Evolutionary conservation across 768 basidiomycete genomes (phyloP), one percentile per base, ranked within the genome.

Genomic region (Amanita subjunquillea): DNA sequence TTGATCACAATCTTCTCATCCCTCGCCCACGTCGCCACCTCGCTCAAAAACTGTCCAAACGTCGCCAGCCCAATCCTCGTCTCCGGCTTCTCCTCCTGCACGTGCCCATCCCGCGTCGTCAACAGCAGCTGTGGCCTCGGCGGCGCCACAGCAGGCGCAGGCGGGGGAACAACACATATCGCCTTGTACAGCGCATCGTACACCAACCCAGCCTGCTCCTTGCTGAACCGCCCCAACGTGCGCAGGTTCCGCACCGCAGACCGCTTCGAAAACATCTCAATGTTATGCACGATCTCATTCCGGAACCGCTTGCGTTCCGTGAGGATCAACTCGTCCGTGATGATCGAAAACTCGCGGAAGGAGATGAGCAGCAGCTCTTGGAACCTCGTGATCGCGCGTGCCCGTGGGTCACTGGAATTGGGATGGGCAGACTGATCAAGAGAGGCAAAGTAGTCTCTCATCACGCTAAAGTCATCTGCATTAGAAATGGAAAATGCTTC

Each of bases 331-430:
- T 98, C 96, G 59, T 97, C 95, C 0, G 92, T 92, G 65, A 99
- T 96, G 56, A 92, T 78, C 3, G 91, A 87, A 65, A 99, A 98
- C 64, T 99, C 96, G 53, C 96, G 82, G 80, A 99, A 99, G 2
- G 96, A 95, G 51, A 99, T 85, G 6, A 98, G 83, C 39, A 97
- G 82, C 0, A 92, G 81, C 69, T 99, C 94, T 66, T 98, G 96
- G 77, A 99, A 99, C 51, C 89, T 85, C 7, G 93, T 97, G 60
- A 97, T 95, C 20, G 92, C 91, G 10, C 94, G 86, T 3, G 88
- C 79, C 12, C 93, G 84, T 6, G 93, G 86, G 59, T 98, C 95
- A 6, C 76, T 65, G 12, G 95, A 90, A 55, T 85, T 70, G 0
- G 96, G 95, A 63, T 98, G 91, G 0, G 95, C 96, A 2, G 95